These are phyloP conservation scores for Aquilaria malaccensis DNA, from an alignment of 345 rosid species.

Conservation along the genomic window DNA sequence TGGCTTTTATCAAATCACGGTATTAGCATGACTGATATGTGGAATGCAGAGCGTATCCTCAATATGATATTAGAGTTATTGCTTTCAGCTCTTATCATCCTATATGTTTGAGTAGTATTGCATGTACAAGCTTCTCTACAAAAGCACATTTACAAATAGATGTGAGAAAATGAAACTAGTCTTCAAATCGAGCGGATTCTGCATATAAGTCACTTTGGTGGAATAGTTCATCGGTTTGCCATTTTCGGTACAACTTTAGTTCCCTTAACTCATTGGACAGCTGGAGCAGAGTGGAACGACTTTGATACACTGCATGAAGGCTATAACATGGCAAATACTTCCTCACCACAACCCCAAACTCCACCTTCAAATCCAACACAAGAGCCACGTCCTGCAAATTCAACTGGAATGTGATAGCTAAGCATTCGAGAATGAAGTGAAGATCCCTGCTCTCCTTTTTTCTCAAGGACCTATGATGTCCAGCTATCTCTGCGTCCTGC, in stretches of 20 bases:
- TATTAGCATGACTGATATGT: conserved; percentile 77
- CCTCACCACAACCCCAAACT: conserved; percentile 43
- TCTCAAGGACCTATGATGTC: too few relatives aligned
- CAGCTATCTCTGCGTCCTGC: conserved; percentile 14
- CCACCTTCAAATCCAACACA: conserved; percentile 38
- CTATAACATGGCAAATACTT: conserved; percentile 22
- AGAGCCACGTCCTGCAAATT: conserved; percentile 20
- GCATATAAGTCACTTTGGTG: too few relatives aligned
- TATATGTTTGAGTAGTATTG: too few relatives aligned
- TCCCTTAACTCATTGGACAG: conserved; percentile 19
- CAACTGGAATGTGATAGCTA: conserved; percentile 22
- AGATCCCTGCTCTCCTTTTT: conserved; percentile 3
- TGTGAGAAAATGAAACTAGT: too few relatives aligned
- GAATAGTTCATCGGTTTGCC: too few relatives aligned
- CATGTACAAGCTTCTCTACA: too few relatives aligned
- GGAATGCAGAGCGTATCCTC: conserved; percentile 77
- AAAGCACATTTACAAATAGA: too few relatives aligned
- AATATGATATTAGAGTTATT: not conserved
- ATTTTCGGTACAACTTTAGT: not conserved
- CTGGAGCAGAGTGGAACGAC: conserved; percentile 46
- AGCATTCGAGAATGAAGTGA: not conserved
- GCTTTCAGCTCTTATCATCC: not conserved
- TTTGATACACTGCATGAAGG: conserved; percentile 35
- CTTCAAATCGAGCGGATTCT: too few relatives aligned
- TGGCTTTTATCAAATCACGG: conserved; percentile 82